Evolutionary conservation across 371 early-diverging fungal genomes (phyloP).

Genomic region (Rozella allomycis): DNA sequence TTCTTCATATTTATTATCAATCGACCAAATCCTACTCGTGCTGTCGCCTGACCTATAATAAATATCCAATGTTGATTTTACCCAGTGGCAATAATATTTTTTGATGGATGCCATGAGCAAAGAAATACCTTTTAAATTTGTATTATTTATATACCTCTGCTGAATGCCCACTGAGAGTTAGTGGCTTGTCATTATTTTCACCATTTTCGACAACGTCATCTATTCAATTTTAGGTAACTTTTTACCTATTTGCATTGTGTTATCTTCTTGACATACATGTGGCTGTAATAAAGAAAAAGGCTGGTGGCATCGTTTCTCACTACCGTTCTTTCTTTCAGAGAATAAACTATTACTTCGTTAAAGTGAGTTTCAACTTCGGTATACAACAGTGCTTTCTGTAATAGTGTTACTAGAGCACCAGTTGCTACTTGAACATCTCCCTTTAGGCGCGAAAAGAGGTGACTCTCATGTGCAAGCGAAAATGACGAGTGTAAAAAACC

Average conservation of each 20-base stretch:
- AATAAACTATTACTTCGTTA: slow-evolving; percentile 47
- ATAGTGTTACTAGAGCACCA: slow-evolving; percentile 58
- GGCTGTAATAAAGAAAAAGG: too few relatives aligned
- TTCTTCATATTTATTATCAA: slow-evolving; percentile 13
- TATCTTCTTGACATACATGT: too few relatives aligned
- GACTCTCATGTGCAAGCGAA: slow-evolving; percentile 70
- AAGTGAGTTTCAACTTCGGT: slow-evolving; percentile 65
- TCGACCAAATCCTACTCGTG: slow-evolving; percentile 61
- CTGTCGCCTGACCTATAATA: slow-evolving; percentile 46
- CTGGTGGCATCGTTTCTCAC: too few relatives aligned
- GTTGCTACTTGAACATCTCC: slow-evolving; percentile 37
- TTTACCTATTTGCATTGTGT: too few relatives aligned
- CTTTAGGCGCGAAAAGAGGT: slow-evolving; percentile 21
- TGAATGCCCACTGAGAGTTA: too few relatives aligned
- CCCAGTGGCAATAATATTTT: slow-evolving; percentile 61
- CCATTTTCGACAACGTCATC: too few relatives aligned
- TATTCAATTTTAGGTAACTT: too few relatives aligned
- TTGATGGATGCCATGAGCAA: slow-evolving; percentile 61
- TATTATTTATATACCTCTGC: too few relatives aligned
- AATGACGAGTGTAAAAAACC: slow-evolving; percentile 78
- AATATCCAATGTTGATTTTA: slow-evolving; percentile 3
- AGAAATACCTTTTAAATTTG: slow-evolving; percentile 54
- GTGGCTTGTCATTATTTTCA: too few relatives aligned
- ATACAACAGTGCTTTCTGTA: slow-evolving; percentile 83
- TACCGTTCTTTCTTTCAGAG: too few relatives aligned